These are phyloP conservation scores for Peniophora sp. DNA, from an alignment of 1,284 basidiomycete species.

Conservation along the genomic window DNA sequence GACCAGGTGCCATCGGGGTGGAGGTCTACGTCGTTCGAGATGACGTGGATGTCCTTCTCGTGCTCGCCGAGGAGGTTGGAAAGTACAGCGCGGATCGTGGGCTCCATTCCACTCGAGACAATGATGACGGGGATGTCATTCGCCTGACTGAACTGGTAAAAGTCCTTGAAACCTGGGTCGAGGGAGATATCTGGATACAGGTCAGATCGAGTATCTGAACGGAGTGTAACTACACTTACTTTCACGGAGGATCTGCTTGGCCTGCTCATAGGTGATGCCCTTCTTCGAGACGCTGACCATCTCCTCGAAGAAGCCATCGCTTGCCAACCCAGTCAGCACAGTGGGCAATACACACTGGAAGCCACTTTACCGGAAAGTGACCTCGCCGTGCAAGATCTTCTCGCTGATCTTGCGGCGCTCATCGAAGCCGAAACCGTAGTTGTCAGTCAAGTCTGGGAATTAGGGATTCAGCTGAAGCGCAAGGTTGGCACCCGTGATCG, in stretches of 20 bases:
- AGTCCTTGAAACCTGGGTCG: constrained; percentile 83
- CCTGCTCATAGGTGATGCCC: constrained; percentile 71
- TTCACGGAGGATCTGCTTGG: constrained; percentile 58
- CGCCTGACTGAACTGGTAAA: constrained; percentile 73
- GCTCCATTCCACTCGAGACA: constrained; percentile 91
- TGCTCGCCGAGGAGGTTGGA: constrained; percentile 69
- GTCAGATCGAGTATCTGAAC: constrained; percentile 8
- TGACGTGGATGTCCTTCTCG: constrained; percentile 75
- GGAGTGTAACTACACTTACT: constrained; percentile 19
- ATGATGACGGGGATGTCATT: constrained; percentile 83
- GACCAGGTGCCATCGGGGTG: constrained; percentile 70
- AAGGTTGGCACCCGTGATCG: not conserved
- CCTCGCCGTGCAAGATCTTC: constrained; percentile 56
- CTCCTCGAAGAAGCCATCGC: constrained; percentile 79
- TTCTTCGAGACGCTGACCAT: constrained; percentile 62
- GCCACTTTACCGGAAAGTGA: constrained; percentile 57
- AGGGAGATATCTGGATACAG: constrained; percentile 63
- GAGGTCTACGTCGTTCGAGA: constrained; percentile 79
- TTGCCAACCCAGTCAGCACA: constrained; percentile 19
- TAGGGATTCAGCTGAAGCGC: not conserved
- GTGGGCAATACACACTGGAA: not conserved
- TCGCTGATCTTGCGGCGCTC: constrained; percentile 66
- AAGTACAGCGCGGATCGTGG: constrained; percentile 83
- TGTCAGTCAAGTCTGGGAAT: constrained; percentile 64
- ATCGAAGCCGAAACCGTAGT: constrained; percentile 65